Conservation (phyloP, 805 yeast genomes). For the Suhomyces sp. region DNA sequence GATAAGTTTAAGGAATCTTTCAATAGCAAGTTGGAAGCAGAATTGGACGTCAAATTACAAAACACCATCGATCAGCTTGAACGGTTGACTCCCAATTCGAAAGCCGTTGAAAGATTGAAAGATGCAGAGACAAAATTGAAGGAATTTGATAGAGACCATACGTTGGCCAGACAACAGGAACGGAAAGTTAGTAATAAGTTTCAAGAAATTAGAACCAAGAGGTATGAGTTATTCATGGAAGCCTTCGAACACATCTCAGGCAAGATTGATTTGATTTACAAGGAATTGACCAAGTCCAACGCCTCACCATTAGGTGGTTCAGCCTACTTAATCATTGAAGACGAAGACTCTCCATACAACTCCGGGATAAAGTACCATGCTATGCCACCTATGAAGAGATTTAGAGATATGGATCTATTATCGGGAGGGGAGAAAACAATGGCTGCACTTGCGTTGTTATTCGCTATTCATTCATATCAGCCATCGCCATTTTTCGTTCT, state of each 20-base stretch:
- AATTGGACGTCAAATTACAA: slow-evolving; percentile 32
- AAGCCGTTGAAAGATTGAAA: slow-evolving; percentile 72
- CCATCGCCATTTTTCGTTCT: slow-evolving; percentile 95
- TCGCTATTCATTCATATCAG: slow-evolving; percentile 85
- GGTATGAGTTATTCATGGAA: slow-evolving; percentile 63
- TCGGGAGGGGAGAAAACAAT: slow-evolving; percentile 97
- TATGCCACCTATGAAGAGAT: slow-evolving; percentile 94
- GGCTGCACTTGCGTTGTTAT: slow-evolving; percentile 90
- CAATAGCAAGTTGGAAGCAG: slow-evolving; percentile 39
- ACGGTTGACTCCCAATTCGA: slow-evolving; percentile 72
- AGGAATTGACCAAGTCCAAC: slow-evolving; percentile 75
- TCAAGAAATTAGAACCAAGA: slow-evolving; percentile 53
- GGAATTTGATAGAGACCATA: slow-evolving; percentile 64
- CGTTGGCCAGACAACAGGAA: slow-evolving; percentile 60
- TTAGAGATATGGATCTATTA: slow-evolving; percentile 85
- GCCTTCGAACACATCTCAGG: slow-evolving; percentile 78
- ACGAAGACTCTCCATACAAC: slow-evolving; percentile 84
- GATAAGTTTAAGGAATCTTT: slow-evolving; percentile 43
- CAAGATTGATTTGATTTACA: slow-evolving; percentile 73
- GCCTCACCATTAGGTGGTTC: slow-evolving; percentile 85
- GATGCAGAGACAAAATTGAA: slow-evolving; percentile 63
- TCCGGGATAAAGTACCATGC: slow-evolving; percentile 88
- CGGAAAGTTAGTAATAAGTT: slow-evolving; percentile 53
- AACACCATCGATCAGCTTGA: slow-evolving; percentile 40
- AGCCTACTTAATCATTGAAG: slow-evolving; percentile 85